Base-by-base conservation (phyloP, 192 early-diverging fungal species). In the Backusella sp. region DNA sequence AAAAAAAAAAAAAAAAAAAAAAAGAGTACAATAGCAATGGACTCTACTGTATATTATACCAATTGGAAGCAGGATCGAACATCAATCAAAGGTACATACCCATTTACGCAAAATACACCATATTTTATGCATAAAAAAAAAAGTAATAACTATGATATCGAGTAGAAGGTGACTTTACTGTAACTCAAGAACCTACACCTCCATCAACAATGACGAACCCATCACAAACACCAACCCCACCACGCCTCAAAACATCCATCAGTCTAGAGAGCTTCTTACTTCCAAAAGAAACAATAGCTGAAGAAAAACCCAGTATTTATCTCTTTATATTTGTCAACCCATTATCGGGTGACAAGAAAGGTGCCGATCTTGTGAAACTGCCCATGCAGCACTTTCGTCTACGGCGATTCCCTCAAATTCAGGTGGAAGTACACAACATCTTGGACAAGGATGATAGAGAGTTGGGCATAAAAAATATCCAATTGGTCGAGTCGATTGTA, bases 281-380 rank as follows among this genome's bases (percentile, higher is more conserved):
- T 46, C 46, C 46, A 49, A 49, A 49, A 2, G 19, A n/a, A 49
- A 6, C 70, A 19, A 39, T 6, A 21, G 30, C 53, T 5, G 77
- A 83, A 74, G 78, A 72, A 6, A 53, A 73, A 15, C 90, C 92
- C 1, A 84, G 76, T 19, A 81, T 86, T 6, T 90, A 92, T 72
- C 83, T 91, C 32, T 91, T 93, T 73, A 92, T 93, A 28, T 93
- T 93, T 77, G 89, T 89, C 34, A 93, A 93, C 77, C 92, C 92
- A 35, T 76, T 87, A 8, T 91, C 89, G 0, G 92, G 92, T 23
- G 90, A 91, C 83, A 90, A 88, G 76, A 88, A 92, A 37, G 92
- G 92, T 0, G 73, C 78, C 14, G 84, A 82, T 49, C 81, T 94
- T 68, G 84, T 90, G 59, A 77, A 87, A 53, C 81, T 93, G 79